Percentiles rank a stretch among this genome's conserved stretches.
Evolutionary conservation across 176 grass and related monocot species (phyloP).

Genomic region (Sorghum bicolor): Sorghum_bicolor_NCBIv3 NC_012875.2:51543001-51543500

Average conservation of each 20-base stretch:
- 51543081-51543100: too few relatives aligned
- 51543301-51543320: neutral
- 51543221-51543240: neutral
- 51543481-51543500: constrained; percentile 4
- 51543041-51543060: too few relatives aligned
- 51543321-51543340: neutral
- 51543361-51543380: constrained; percentile 6
- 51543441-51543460: neutral
- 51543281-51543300: neutral
- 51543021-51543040: too few relatives aligned
- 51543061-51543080: too few relatives aligned
- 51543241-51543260: neutral
- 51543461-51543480: constrained; percentile 6
- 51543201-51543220: neutral
- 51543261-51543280: neutral
- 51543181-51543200: too few relatives aligned
- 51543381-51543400: neutral
- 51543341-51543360: neutral
- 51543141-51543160: too few relatives aligned
- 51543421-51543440: neutral
- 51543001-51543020: too few relatives aligned
- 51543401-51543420: neutral
- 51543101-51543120: too few relatives aligned
- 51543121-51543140: too few relatives aligned
- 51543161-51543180: too few relatives aligned